Evolutionary conservation across 306 rosid species (phyloP).

Genomic region (Lathyrus oleraceus): DNA sequence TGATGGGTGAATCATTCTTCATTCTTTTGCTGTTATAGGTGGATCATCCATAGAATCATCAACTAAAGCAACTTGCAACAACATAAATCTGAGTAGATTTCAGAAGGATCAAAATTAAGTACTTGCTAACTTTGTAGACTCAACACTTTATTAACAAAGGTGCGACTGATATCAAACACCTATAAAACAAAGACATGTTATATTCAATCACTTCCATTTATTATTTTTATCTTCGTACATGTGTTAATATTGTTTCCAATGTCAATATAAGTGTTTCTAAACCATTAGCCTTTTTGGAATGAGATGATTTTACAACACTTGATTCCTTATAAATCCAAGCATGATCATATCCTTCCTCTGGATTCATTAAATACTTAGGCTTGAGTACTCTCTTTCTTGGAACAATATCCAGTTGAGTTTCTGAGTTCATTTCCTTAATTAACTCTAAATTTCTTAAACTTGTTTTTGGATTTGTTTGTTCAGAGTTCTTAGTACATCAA

Average conservation of each 20-base stretch:
- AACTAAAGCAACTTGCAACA: neutral
- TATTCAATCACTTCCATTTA: slow-evolving; percentile 40
- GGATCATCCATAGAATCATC: neutral
- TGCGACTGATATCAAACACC: too few relatives aligned
- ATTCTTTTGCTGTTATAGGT: neutral
- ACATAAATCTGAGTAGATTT: neutral
- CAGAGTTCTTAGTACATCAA: slow-evolving; percentile 36
- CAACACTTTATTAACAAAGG: too few relatives aligned
- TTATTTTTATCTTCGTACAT: too few relatives aligned
- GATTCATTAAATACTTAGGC: slow-evolving; percentile 72
- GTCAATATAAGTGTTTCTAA: too few relatives aligned
- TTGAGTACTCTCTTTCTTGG: slow-evolving; percentile 65
- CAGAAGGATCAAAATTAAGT: slow-evolving; percentile 20
- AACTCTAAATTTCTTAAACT: slow-evolving; percentile 33
- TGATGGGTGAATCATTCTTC: neutral
- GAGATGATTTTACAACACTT: too few relatives aligned
- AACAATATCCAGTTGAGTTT: slow-evolving; percentile 39
- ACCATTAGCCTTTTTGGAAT: slow-evolving; percentile 35
- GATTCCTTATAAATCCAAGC: too few relatives aligned
- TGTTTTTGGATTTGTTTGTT: slow-evolving; percentile 28
- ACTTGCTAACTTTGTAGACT: too few relatives aligned
- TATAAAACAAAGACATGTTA: too few relatives aligned
- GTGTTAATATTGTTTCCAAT: too few relatives aligned
- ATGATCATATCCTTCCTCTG: slow-evolving; percentile 73
- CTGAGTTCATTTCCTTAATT: slow-evolving; percentile 33